A percentile compares a stretch with the other conserved stretches of the same genome.
These are phyloP conservation scores for Thalassiosira ordinaria DNA, from an alignment of 352 stramenopile species.

Conservation along the genomic window DNA sequence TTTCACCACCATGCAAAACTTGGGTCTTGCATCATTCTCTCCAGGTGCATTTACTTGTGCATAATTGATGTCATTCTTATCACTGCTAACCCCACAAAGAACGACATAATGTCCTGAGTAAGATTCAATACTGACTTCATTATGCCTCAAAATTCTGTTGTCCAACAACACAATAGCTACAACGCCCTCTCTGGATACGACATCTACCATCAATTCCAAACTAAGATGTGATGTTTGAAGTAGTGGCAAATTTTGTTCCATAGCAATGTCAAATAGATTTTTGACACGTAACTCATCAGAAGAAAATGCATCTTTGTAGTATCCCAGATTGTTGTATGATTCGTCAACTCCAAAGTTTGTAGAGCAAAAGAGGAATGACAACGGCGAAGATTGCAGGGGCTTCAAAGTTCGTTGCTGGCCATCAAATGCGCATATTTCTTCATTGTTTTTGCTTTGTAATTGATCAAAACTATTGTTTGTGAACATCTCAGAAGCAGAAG, in stretches of 20 bases:
- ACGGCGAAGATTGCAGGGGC: neutral
- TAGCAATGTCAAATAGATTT: conserved; percentile 47
- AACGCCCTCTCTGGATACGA: conserved; percentile 59
- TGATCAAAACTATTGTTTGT: neutral
- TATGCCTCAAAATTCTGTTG: conserved; percentile 55
- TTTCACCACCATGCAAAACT: conserved; percentile 70
- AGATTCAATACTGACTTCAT: conserved; percentile 13
- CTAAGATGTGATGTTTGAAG: conserved; percentile 42
- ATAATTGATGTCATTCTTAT: conserved; percentile 46
- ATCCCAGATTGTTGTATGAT: conserved; percentile 63
- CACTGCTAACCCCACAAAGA: conserved; percentile 64
- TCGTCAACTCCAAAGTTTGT: conserved; percentile 68
- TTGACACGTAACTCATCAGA: conserved; percentile 64
- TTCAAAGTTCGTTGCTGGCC: neutral
- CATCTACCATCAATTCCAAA: conserved; percentile 53
- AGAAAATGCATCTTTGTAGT: conserved; percentile 77
- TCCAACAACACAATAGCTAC: conserved; percentile 75
- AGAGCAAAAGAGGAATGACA: conserved; percentile 72
- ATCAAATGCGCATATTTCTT: neutral
- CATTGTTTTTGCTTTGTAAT: conserved; percentile 6
- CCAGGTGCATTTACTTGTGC: conserved; percentile 29
- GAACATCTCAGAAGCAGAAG: neutral
- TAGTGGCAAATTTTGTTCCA: conserved; percentile 37
- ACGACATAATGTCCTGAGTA: conserved; percentile 83
- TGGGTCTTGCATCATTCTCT: conserved; percentile 12